Evolutionary conservation across 495 filamentous ascomycete species (phyloP), one percentile per base, ranked within the genome.

Genomic region (Copromyces sp.): DNA sequence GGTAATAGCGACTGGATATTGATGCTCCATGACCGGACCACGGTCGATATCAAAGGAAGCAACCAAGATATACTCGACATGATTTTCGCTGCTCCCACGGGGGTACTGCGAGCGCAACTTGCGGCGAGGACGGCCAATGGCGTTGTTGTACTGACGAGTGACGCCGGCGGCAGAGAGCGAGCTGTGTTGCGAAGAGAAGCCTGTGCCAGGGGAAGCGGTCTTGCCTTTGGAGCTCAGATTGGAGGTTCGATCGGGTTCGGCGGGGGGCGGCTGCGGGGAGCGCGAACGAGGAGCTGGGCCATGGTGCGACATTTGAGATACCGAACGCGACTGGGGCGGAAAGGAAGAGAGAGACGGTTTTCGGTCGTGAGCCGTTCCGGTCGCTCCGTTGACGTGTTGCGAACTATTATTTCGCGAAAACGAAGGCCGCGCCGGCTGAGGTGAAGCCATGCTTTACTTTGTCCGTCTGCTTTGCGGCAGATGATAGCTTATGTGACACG

Each of bases 11-110:
- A 90, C 92, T 0, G 95, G 95, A 76, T 94, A 98, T 77, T 99
- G 95, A 79, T 98, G 94, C 79, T 99, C 96, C 95, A 99, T 98
- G 74, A 97, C 90, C 71, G 94, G 94, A 14, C 95, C 95, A 70
- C 92, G 90, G 78, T 98, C 94, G 76, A 98, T 97, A 78, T 98
- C 93, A 81, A 99, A 99, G 3, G 94, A 95, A 0, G 95, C 95
- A 69, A 99, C 96, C n/a, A 99, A 86, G 71, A 99, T 98, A 78
- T 98, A 99, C 80, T 98, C 95, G 78, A 99, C 95, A 90, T 99
- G 95, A 74, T 92, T 94, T 81, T 97, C 94, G 40, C 87, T 79
- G 53, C 82, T 89, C 71, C 93, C 89, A 11, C 89, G 85, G 2
- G 94, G 94, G 79, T 98, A 98, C 78, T 98, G 94, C 53, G 94